These are phyloP conservation scores for Mycena kentingensis DNA, from an alignment of 768 basidiomycete genomes.

Conservation along the genomic window DNA sequence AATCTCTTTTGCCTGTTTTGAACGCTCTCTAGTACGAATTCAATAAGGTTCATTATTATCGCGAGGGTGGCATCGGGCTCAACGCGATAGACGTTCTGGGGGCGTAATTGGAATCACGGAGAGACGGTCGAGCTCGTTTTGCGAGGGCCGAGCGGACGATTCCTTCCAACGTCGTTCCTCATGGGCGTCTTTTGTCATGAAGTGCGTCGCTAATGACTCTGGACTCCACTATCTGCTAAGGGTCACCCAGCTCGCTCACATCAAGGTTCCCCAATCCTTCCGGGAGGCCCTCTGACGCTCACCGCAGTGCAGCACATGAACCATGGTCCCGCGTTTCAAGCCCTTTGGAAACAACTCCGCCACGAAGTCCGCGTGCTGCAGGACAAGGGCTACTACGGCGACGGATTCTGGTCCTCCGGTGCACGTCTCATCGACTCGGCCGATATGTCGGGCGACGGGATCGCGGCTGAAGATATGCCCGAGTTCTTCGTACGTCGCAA, in stretches of 20 bases:
- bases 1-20: neutral
- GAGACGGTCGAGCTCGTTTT: slow-evolving; percentile 83
- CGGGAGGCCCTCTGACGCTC: neutral
- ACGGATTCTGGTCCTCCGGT: slow-evolving; percentile 86
- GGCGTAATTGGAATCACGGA: slow-evolving; percentile 83
- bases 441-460: slow-evolving; percentile 50
- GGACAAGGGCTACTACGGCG: slow-evolving; percentile 76
- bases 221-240: neutral
- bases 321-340: slow-evolving; percentile 76
- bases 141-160: slow-evolving; percentile 58
- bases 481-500: slow-evolving; percentile 65
- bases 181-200: slow-evolving; percentile 85
- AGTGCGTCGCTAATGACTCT: neutral
- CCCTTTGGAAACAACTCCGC: slow-evolving; percentile 67
- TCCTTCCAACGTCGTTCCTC: slow-evolving; percentile 65
- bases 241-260: slow-evolving; percentile 69
- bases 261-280: slow-evolving; percentile 51
- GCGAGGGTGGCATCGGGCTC: neutral
- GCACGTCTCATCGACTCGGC: slow-evolving; percentile 68
- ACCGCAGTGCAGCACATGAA: slow-evolving; percentile 64
- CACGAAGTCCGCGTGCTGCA: slow-evolving; percentile 72
- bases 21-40: slow-evolving; percentile 62
- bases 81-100: slow-evolving; percentile 52
- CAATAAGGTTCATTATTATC: slow-evolving; percentile 49
- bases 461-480: slow-evolving; percentile 61